Evolutionary conservation across 176 grass and related monocot genomes (phyloP).

Genomic region (Ensete ventricosum): DNA sequence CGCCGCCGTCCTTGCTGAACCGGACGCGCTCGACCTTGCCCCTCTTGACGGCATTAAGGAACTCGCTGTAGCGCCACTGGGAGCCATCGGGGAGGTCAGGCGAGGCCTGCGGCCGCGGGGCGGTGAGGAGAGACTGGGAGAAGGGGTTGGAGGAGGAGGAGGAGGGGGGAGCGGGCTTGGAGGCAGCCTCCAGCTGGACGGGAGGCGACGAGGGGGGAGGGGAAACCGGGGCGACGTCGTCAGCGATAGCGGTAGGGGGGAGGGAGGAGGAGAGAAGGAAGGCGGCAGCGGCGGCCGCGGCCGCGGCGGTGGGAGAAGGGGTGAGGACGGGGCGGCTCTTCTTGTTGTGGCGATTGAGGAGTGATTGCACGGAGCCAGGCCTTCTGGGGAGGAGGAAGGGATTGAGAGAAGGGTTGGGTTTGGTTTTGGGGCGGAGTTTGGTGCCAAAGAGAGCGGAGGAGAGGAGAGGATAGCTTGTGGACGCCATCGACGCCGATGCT

Average conservation of each 20-base stretch:
- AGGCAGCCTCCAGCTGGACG: slow-evolving; percentile 40
- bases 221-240: slow-evolving; percentile 24
- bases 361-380: slow-evolving; percentile 25
- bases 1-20: slow-evolving; percentile 72
- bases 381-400: slow-evolving; percentile 24
- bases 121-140: slow-evolving; percentile 47
- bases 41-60: slow-evolving; percentile 73
- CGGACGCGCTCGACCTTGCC: slow-evolving; percentile 90
- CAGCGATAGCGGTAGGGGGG: slow-evolving; percentile 40
- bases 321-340: neutral
- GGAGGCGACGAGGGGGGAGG: neutral
- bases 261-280: slow-evolving; percentile 30
- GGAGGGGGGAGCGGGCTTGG: slow-evolving; percentile 32
- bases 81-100: slow-evolving; percentile 64
- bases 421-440: slow-evolving; percentile 27
- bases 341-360: slow-evolving; percentile 21
- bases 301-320: neutral
- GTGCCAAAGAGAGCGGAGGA: slow-evolving; percentile 47
- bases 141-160: slow-evolving; percentile 48
- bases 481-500: slow-evolving; percentile 13
- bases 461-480: slow-evolving; percentile 52
- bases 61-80: slow-evolving; percentile 96
- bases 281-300: slow-evolving; percentile 30
- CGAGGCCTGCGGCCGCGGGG: slow-evolving; percentile 36
- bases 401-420: slow-evolving; percentile 7